These are phyloP conservation scores for Ophiocordyceps sinensis DNA, from an alignment of 2,329 filamentous ascomycete genomes.

Conservation along the genomic window DNA sequence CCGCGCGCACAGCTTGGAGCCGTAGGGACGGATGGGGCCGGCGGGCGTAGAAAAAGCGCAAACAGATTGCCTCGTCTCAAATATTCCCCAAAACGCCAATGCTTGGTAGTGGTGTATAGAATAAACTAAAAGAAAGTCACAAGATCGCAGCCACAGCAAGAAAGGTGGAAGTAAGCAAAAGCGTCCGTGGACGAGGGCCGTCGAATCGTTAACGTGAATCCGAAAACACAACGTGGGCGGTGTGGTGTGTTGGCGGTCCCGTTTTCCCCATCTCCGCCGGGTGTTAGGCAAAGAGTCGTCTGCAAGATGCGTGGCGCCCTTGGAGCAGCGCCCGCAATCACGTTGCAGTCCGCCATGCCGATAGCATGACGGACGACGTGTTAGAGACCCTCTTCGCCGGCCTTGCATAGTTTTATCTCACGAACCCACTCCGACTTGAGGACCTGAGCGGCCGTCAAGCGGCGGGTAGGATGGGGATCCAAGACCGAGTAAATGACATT, in stretches of 20 bases:
- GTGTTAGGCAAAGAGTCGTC: conserved; percentile 5
- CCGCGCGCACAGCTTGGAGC: neutral
- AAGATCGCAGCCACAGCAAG: neutral
- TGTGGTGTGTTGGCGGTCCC: conserved; percentile 3
- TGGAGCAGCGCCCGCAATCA: conserved; percentile 6
- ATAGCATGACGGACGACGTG: conserved; percentile 12
- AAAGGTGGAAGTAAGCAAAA: conserved; percentile 8
- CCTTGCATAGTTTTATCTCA: conserved; percentile 93
- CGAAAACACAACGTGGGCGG: conserved; percentile 1
- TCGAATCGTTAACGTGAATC: conserved; percentile 6
- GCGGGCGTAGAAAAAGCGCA: neutral
- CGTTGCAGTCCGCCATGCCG: conserved; percentile 14
- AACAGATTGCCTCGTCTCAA: neutral
- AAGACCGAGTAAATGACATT: conserved; percentile 99
- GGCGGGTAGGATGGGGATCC: conserved; percentile 81
- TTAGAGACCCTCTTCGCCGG: conserved; percentile 87
- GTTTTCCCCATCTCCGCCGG: conserved; percentile 5
- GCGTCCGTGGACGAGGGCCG: conserved; percentile 5
- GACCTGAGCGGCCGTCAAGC: conserved; percentile 91
- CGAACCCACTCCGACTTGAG: conserved; percentile 98
- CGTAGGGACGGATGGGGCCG: neutral
- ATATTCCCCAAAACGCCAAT: conserved; percentile 12
- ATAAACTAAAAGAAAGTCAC: neutral
- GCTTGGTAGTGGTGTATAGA: conserved; percentile 10
- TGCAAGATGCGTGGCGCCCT: conserved; percentile 10